A percentile compares a stretch with the other conserved stretches of the same genome.
These are phyloP conservation scores for Zymoseptoria passerinii DNA, from an alignment of 2,329 filamentous ascomycete genomes.

Conservation along the genomic window DNA sequence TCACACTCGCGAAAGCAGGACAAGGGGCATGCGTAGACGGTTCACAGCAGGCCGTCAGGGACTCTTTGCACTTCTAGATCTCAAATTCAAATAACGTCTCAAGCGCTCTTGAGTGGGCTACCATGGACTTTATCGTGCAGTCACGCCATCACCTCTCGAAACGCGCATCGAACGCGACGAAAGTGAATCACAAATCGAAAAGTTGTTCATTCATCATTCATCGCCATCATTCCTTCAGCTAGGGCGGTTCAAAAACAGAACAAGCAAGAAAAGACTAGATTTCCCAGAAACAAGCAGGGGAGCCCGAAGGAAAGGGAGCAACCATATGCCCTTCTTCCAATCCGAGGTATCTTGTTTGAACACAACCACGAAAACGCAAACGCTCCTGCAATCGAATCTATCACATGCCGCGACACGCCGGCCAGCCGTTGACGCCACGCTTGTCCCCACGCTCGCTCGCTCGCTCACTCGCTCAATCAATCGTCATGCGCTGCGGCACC, in stretches of 20 bases:
- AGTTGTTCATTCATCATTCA: constrained; percentile 1
- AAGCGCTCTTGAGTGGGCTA: too few species aligned
- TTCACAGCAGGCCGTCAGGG: too few species aligned
- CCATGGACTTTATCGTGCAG: too few species aligned
- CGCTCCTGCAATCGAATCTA: neutral
- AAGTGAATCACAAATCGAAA: neutral
- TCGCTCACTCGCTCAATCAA: constrained; percentile 37
- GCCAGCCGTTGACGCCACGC: neutral
- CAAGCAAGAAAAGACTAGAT: neutral
- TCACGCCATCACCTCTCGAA: too few species aligned
- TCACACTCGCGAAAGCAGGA: too few species aligned
- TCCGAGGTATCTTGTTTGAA: neutral
- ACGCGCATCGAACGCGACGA: neutral
- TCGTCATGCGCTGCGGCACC: constrained; percentile 37
- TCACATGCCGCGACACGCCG: neutral
- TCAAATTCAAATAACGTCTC: too few species aligned
- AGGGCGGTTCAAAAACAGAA: neutral
- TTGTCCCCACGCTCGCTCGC: neutral
- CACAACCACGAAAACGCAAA: neutral
- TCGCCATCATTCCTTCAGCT: neutral
- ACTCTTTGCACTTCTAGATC: too few species aligned
- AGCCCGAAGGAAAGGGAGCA: neutral
- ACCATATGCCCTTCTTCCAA: neutral
- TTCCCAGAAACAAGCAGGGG: neutral
- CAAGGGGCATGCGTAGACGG: too few species aligned